These are phyloP conservation scores for Colletotrichum echinochloae DNA, from an alignment of 2,329 filamentous ascomycete genomes.

Conservation along the genomic window DNA sequence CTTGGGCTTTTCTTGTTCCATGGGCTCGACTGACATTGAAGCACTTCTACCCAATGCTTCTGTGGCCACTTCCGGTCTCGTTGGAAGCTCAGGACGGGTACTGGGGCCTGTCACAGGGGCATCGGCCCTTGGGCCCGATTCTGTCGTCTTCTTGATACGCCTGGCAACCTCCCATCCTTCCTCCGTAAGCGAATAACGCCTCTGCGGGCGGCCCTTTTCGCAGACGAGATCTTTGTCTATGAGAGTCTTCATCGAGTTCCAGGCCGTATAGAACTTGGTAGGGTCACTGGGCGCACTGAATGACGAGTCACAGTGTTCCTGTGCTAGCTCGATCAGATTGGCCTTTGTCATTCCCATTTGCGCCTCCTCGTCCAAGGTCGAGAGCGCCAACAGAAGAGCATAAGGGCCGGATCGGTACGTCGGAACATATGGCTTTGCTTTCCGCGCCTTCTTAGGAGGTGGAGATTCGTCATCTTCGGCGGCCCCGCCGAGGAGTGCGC, in stretches of 20 bases:
- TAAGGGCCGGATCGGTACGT: constrained; percentile 79
- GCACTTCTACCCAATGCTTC: background rate
- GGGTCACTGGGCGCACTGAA: constrained; percentile 76
- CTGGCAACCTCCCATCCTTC: constrained; percentile 82
- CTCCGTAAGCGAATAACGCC: constrained; percentile 78
- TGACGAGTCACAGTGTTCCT: constrained; percentile 78
- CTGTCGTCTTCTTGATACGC: constrained; percentile 68
- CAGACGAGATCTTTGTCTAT: constrained; percentile 79
- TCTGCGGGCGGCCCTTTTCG: constrained; percentile 75
- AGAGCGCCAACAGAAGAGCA: constrained; percentile 76
- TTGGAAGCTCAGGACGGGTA: constrained; percentile 1
- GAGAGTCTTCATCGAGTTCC: constrained; percentile 85
- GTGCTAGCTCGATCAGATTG: constrained; percentile 75
- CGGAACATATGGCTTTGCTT: constrained; percentile 78
- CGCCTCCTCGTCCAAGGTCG: constrained; percentile 67
- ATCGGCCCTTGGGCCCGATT: constrained; percentile 31
- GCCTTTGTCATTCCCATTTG: constrained; percentile 72
- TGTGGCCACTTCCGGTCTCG: constrained; percentile 11
- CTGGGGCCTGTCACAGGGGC: constrained; percentile 40
- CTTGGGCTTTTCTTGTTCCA: constrained; percentile 43
- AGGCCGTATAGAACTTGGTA: constrained; percentile 81
- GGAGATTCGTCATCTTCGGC: constrained; percentile 51
- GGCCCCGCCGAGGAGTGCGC: constrained; percentile 49
- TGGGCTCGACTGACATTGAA: constrained; percentile 20
- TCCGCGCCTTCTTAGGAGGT: constrained; percentile 68